Evolutionary conservation across 2,329 filamentous ascomycete genomes (phyloP), one percentile per base, ranked within the genome.

Genomic region (Neofusicoccum parvum): DNA sequence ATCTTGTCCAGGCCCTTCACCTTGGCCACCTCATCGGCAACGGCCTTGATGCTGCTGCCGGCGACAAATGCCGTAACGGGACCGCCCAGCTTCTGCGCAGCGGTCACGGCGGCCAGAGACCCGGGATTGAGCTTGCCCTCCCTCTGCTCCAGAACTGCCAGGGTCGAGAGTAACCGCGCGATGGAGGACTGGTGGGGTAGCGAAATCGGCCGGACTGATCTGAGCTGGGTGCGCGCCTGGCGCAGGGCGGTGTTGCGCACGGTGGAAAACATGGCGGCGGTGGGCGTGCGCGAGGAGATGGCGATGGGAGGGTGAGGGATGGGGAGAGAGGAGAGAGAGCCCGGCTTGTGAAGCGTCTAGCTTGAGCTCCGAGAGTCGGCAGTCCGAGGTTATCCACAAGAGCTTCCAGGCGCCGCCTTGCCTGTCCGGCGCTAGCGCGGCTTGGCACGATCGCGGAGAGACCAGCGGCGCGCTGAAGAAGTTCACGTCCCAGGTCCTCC

Each of bases 1-100:
- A 99, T 87, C 84, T 97, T 98, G 73, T 96, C 92, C 46, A 99
- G 81, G 34, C 95, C 95, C 70, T 92, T 88, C 45, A 96, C 89
- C 81, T 96, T 96, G 69, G 93, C 91, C 27, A 91, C 93, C 80
- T 96, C 89, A 65, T 91, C 88, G 62, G 94, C 95, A 6, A 89
- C 90, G 64, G 80, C 75, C 80, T 93, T 92, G 70, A 91, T 88
- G 73, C 88, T 90, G 72, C 84, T 87, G 32, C 95, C 95, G 37
- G 95, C 95, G 62, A 98, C 82, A 72, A 99, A 95, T 15, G 86
- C 95, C 69, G 94, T 94, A 60, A 99, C 85, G 5, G 90, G 82
- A 3, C 94, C 94, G 65, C 94, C 94, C 7, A 98, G 81, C 78
- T 94, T 94, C 78, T 90, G 86, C 20, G 93, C 94, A 9, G 95